Percentiles rank a stretch among this genome's conserved stretches.
These are phyloP conservation scores for Paraurostyla sp. DNA, from an alignment of 73 alveolate genomes.

Conservation along the genomic window DNA sequence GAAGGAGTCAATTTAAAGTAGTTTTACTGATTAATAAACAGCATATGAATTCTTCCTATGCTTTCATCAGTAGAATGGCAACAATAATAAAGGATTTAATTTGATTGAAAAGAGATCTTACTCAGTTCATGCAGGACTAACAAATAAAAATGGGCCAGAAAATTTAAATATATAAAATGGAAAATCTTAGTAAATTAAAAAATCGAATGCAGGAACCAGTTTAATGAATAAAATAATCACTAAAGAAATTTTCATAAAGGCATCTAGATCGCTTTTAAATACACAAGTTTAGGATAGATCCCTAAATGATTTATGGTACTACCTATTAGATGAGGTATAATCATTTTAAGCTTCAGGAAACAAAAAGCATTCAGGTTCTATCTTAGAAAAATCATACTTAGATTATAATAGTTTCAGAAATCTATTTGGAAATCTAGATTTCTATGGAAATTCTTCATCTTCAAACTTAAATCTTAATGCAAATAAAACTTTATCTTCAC, in stretches of 20 bases:
- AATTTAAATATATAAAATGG: too few species aligned
- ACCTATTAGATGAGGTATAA: conserved; percentile 16
- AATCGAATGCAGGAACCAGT: conserved; percentile 23
- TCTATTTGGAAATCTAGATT: background rate
- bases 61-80: too few species aligned
- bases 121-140: too few species aligned
- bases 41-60: too few species aligned
- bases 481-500: background rate
- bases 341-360: background rate
- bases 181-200: background rate
- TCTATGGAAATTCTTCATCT: background rate
- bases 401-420: conserved; percentile 1
- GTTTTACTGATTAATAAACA: too few species aligned
- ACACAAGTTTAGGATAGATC: conserved; percentile 67
- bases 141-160: too few species aligned
- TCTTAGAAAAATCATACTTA: background rate
- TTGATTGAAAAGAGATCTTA: too few species aligned
- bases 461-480: background rate
- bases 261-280: conserved; percentile 66
- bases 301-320: conserved; percentile 65
- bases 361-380: background rate
- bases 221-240: conserved; percentile 38
- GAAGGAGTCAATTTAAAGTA: conserved; percentile 66
- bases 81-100: too few species aligned
- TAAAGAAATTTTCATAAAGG: conserved; percentile 50